phyloP scores from a whole-genome alignment of 148 eudicot species.

The Diospyros lotus region DNA sequence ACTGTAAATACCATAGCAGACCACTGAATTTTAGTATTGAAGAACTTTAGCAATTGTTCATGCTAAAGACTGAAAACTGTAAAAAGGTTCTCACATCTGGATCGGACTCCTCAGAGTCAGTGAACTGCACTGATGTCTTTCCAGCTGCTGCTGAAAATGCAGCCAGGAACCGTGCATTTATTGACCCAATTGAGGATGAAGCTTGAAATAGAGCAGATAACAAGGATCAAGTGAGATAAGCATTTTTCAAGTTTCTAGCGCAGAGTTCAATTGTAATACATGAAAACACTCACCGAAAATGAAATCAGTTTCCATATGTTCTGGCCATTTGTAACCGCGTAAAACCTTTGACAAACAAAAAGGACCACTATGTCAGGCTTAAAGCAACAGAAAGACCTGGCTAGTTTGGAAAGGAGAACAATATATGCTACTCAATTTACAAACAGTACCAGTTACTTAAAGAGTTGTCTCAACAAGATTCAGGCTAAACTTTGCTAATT shows the following conservation, averaged over 20 bases:
- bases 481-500: background rate
- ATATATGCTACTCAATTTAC: background rate
- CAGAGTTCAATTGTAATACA: background rate
- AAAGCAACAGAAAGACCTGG: background rate
- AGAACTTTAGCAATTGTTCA: background rate
- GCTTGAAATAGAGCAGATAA: conserved; percentile 36
- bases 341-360: conserved; percentile 44
- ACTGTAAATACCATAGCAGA: conserved; percentile 43
- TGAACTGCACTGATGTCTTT: conserved; percentile 45
- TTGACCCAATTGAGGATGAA: conserved; percentile 82
- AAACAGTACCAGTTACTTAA: background rate
- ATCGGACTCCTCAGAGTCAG: conserved; percentile 88
- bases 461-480: background rate
- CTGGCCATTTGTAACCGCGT: conserved; percentile 81
- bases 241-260: background rate
- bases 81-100: conserved; percentile 59
- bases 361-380: background rate
- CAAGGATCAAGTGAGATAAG: background rate
- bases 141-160: conserved; percentile 91
- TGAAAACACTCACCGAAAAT: conserved; percentile 51
- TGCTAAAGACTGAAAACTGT: background rate
- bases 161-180: conserved; percentile 72
- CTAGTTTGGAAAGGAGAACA: background rate
- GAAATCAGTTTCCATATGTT: conserved; percentile 77
- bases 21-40: background rate